Evolutionary conservation across 345 rosid genomes (phyloP).

Genomic region (Alliaria petiolata): DNA sequence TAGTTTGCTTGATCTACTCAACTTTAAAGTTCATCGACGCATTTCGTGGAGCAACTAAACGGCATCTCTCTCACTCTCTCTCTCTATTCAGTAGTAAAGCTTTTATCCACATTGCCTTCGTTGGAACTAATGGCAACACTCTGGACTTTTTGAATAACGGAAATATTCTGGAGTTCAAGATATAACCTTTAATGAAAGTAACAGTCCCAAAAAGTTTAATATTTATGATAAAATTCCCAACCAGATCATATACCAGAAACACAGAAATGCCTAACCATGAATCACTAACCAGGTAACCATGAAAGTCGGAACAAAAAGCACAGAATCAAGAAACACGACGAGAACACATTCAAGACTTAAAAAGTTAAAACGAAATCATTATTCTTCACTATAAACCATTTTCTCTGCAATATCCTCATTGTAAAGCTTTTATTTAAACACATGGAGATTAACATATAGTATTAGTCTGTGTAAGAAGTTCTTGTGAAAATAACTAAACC

Average conservation of each 20-base stretch:
- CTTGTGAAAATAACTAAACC: conserved; percentile 17
- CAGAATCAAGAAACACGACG: neutral
- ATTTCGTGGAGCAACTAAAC: no score
- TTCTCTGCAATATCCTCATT: conserved; percentile 17
- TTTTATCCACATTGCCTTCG: neutral
- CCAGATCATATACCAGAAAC: neutral
- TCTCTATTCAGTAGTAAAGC: neutral
- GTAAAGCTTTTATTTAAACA: conserved; percentile 29
- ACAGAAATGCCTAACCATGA: neutral
- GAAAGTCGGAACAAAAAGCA: neutral
- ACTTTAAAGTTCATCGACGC: no score
- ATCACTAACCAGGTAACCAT: neutral
- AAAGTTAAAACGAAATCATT: no score
- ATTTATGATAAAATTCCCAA: neutral
- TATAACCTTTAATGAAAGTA: neutral
- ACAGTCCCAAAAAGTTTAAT: neutral
- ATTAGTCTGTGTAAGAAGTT: conserved; percentile 20
- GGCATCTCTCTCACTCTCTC: no score
- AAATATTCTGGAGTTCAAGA: neutral
- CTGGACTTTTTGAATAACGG: neutral
- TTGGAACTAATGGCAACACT: neutral
- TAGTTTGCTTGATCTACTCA: neutral
- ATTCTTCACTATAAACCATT: no score
- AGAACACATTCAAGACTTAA: neutral
- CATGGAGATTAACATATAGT: conserved; percentile 3